Conservation (phyloP, 1,284 basidiomycete genomes). For the Hortiboletus rubellus region DNA sequence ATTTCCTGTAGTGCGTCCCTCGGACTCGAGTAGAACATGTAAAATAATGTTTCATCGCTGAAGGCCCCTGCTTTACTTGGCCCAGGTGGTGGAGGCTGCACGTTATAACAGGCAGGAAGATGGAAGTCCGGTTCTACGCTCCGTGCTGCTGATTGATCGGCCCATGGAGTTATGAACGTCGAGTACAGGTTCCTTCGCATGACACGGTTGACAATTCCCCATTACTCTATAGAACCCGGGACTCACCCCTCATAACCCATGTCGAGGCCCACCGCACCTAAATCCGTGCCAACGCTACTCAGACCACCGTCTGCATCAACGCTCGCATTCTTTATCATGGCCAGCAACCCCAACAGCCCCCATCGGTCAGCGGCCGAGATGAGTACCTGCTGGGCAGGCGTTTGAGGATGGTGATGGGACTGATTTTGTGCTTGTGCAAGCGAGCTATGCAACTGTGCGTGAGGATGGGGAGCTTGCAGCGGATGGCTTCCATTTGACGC, state of each 20-base stretch:
- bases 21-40: slow-evolving; percentile 97
- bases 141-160: slow-evolving; percentile 82
- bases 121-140: slow-evolving; percentile 90
- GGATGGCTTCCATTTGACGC: slow-evolving; percentile 45
- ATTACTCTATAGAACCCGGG: slow-evolving; percentile 22
- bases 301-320: slow-evolving; percentile 83
- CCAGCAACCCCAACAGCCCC: slow-evolving; percentile 87
- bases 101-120: slow-evolving; percentile 91
- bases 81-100: slow-evolving; percentile 87
- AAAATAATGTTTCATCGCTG: slow-evolving; percentile 97
- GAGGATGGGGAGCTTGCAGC: slow-evolving; percentile 36
- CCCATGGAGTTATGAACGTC: slow-evolving; percentile 96
- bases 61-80: slow-evolving; percentile 87
- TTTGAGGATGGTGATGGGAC: slow-evolving; percentile 63
- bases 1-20: slow-evolving; percentile 93
- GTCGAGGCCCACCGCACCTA: slow-evolving; percentile 92
- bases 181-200: slow-evolving; percentile 75
- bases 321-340: slow-evolving; percentile 85
- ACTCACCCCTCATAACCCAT: slow-evolving; percentile 82
- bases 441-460: slow-evolving; percentile 33
- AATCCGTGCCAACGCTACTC: slow-evolving; percentile 87
- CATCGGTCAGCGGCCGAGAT: slow-evolving; percentile 94
- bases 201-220: slow-evolving; percentile 23
- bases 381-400: slow-evolving; percentile 93
- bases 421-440: slow-evolving; percentile 31